Evolutionary conservation across 2,329 filamentous ascomycete genomes (phyloP).

Genomic region (Penicillium sp.): DNA sequence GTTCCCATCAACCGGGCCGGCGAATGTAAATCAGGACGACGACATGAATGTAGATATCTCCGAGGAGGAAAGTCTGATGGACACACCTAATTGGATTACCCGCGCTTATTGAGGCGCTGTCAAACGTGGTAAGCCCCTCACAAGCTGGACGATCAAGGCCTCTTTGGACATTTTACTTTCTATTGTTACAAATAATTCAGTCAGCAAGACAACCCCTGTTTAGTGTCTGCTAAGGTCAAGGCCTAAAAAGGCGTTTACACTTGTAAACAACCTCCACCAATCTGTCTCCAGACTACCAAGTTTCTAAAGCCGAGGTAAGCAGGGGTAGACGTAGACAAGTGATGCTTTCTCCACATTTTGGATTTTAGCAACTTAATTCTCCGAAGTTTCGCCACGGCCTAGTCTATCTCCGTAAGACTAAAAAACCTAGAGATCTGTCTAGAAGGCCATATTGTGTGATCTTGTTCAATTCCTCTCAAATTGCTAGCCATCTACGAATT

Average conservation of each 20-base stretch:
- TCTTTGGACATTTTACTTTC: background rate
- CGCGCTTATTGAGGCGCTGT: background rate
- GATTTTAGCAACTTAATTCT: background rate
- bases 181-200: background rate
- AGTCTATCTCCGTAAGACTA: background rate
- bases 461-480: too few species aligned
- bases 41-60: background rate
- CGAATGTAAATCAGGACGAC: background rate
- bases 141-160: background rate
- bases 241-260: background rate
- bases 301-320: background rate
- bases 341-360: constrained; percentile 1
- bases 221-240: background rate
- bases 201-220: background rate
- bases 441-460: background rate
- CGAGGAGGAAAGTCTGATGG: background rate
- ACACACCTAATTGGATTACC: background rate
- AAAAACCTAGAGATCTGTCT: background rate
- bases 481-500: too few species aligned
- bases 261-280: background rate
- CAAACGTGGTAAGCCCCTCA: background rate
- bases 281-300: background rate
- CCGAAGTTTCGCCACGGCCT: background rate
- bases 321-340: background rate
- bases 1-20: background rate